A percentile compares a stretch with the other conserved stretches of the same genome.
Evolutionary conservation across 768 basidiomycete genomes (phyloP).

Genomic region (Lactarius psammicola): DNA sequence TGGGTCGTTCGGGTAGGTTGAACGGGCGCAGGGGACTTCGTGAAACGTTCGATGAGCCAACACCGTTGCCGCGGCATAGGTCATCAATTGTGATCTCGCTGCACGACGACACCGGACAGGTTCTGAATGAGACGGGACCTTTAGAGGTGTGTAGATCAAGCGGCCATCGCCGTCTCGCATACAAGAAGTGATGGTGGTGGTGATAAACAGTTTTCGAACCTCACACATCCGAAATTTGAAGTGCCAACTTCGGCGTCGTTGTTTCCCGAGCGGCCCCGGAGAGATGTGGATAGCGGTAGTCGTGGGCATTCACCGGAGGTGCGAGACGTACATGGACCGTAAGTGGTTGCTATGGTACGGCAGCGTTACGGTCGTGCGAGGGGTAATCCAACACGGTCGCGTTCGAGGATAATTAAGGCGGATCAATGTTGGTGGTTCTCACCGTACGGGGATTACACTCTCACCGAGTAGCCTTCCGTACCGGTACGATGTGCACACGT

Average conservation of each 20-base stretch:
- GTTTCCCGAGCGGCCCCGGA: neutral
- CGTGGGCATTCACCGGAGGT: neutral
- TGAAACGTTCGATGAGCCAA: neutral
- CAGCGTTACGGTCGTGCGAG: neutral
- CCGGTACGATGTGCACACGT: neutral
- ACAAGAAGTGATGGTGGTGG: neutral
- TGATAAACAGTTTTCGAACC: neutral
- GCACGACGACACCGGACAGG: neutral
- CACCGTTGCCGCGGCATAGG: neutral
- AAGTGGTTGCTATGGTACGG: neutral
- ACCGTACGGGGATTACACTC: neutral
- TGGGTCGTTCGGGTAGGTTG: slow-evolving; percentile 3
- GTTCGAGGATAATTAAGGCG: no score
- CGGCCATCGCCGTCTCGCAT: neutral
- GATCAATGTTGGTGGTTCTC: no score
- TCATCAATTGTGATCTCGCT: neutral
- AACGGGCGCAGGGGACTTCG: slow-evolving; percentile 16
- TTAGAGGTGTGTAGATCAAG: neutral
- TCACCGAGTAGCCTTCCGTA: neutral
- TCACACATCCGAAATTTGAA: neutral
- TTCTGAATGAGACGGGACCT: neutral
- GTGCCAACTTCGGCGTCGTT: neutral
- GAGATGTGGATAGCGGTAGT: neutral
- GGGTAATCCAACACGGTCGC: no score
- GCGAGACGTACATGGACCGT: neutral